These are phyloP conservation scores for Leonotis leonurus DNA, from an alignment of 257 asterid species.

Conservation along the genomic window DNA sequence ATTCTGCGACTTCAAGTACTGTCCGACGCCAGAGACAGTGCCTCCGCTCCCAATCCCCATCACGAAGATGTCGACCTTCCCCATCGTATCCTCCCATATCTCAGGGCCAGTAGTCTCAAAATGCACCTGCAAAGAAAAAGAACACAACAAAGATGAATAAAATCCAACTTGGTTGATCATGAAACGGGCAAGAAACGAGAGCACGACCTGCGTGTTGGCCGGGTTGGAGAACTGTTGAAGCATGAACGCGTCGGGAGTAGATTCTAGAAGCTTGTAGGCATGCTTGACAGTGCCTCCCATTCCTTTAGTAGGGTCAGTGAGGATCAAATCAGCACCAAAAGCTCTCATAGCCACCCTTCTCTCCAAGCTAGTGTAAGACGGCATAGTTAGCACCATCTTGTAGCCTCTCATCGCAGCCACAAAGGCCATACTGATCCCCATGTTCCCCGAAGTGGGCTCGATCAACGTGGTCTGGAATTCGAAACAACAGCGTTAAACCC, in stretches of 20 bases:
- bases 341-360: slow-evolving; percentile 92
- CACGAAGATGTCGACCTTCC: slow-evolving; percentile 81
- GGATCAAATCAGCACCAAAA: slow-evolving; percentile 84
- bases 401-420: slow-evolving; percentile 96
- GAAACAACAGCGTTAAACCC: neutral
- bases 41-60: slow-evolving; percentile 99
- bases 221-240: slow-evolving; percentile 96
- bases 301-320: slow-evolving; percentile 87
- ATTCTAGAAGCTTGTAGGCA: slow-evolving; percentile 70
- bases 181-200: neutral
- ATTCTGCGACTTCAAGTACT: slow-evolving; percentile 73
- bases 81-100: slow-evolving; percentile 93
- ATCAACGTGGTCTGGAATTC: slow-evolving; percentile 65
- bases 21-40: slow-evolving; percentile 94
- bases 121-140: slow-evolving; percentile 42
- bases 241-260: slow-evolving; percentile 77
- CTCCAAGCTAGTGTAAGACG: slow-evolving; percentile 92
- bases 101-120: slow-evolving; percentile 98
- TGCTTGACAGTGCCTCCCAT: slow-evolving; percentile 97
- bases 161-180: neutral
- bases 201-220: slow-evolving; percentile 63
- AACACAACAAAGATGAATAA: neutral
- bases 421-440: slow-evolving; percentile 98
- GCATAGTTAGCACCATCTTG: slow-evolving; percentile 98
- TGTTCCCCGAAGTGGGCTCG: slow-evolving; percentile 96